phyloP scores from a whole-genome alignment of 192 early-diverging fungal species.

The Blastocladiella britannica region DNA sequence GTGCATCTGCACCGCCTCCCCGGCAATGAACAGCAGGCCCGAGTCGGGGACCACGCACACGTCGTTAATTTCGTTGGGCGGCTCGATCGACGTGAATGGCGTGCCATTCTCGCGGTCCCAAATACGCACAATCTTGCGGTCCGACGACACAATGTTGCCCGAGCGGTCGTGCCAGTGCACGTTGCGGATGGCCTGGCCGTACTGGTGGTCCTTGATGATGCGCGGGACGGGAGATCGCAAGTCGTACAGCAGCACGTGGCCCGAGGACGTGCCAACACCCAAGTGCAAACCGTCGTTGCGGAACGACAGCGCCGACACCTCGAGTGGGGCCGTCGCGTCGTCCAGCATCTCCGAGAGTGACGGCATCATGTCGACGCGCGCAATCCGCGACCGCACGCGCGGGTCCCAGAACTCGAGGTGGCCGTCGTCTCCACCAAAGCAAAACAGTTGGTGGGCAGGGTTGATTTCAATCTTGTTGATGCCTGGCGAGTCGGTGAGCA shows the following conservation, averaged over 20 bases:
- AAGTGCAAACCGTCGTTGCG: conserved; percentile 63
- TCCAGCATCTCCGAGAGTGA: conserved; percentile 9
- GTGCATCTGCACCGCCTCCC: conserved; percentile 82
- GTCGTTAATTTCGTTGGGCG: conserved; percentile 82
- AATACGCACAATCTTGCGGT: conserved; percentile 78
- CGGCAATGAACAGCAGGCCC: conserved; percentile 74
- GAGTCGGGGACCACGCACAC: conserved; percentile 57
- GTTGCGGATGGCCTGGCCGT: conserved; percentile 77
- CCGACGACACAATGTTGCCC: conserved; percentile 66
- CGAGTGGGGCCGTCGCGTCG: conserved; percentile 17
- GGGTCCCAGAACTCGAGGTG: conserved; percentile 93
- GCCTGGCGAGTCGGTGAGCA: conserved; percentile 48
- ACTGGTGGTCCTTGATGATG: conserved; percentile 92
- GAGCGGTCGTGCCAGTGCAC: conserved; percentile 53
- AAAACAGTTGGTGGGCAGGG: conserved; percentile 81
- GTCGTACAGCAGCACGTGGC: conserved; percentile 84
- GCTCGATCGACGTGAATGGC: conserved; percentile 79
- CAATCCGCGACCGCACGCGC: conserved; percentile 29
- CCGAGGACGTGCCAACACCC: conserved; percentile 73
- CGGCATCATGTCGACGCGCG: conserved; percentile 39
- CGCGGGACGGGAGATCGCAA: conserved; percentile 62
- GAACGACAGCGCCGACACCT: conserved; percentile 62
- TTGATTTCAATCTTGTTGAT: conserved; percentile 56
- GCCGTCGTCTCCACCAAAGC: conserved; percentile 72
- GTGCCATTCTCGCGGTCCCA: conserved; percentile 73